A percentile compares a stretch with the other conserved stretches of the same genome.
Conservation (phyloP, 2,329 filamentous ascomycete genomes). For the Oidium heveae region DNA sequence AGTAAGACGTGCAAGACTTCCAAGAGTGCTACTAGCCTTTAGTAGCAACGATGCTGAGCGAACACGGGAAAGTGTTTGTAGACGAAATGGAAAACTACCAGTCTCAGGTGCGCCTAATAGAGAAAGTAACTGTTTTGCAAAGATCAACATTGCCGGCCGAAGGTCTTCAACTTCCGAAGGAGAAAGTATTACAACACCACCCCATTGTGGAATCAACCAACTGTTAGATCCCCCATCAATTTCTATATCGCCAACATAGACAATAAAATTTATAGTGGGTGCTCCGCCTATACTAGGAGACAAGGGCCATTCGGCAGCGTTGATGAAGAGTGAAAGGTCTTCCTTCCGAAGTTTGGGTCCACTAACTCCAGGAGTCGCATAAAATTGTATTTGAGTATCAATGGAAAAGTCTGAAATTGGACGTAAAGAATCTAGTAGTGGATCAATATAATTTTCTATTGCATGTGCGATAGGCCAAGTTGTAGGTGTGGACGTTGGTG, state of each 20-base stretch:
- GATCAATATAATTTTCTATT: constrained; percentile 55
- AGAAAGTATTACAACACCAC: constrained; percentile 34
- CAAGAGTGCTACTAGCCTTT: constrained; percentile 76
- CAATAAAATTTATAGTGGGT: constrained; percentile 85
- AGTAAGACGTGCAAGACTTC: constrained; percentile 70
- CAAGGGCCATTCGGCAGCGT: constrained; percentile 90
- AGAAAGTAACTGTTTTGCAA: constrained; percentile 71
- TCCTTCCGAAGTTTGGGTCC: constrained; percentile 46
- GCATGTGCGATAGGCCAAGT: constrained; percentile 79
- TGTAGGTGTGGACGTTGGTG: constrained; percentile 49
- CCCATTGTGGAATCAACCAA: constrained; percentile 95
- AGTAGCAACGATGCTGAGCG: constrained; percentile 65
- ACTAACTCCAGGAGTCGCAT: constrained; percentile 45
- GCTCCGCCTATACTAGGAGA: constrained; percentile 82
- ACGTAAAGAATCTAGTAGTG: constrained; percentile 53
- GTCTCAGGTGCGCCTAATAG: constrained; percentile 65
- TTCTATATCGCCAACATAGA: constrained; percentile 48
- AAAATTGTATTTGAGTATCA: constrained; percentile 87
- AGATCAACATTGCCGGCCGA: constrained; percentile 61
- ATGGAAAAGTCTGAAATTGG: constrained; percentile 87
- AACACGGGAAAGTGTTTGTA: constrained; percentile 67
- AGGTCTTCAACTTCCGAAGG: constrained; percentile 34
- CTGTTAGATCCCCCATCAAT: constrained; percentile 27
- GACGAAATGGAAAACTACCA: constrained; percentile 60
- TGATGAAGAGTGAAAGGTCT: constrained; percentile 83